phyloP scores from a whole-genome alignment of 106 monocot genomes.

The Allium cepa region DNA sequence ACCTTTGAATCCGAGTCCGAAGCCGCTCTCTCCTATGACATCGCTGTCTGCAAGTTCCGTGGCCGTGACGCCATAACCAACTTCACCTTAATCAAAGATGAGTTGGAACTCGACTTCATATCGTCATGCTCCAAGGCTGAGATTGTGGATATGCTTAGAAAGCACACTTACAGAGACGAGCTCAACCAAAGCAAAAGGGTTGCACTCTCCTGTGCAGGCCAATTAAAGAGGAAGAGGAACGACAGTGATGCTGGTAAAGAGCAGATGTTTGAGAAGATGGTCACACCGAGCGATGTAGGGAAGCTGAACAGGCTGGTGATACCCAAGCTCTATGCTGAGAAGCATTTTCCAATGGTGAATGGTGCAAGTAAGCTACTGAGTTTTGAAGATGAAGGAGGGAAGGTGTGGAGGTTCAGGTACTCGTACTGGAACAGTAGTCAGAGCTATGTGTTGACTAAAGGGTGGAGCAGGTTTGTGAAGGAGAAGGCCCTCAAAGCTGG shows the following conservation, averaged over 20 bases:
- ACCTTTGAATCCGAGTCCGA: conserved; percentile 50
- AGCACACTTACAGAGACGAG: conserved; percentile 68
- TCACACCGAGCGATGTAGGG: conserved; percentile 90
- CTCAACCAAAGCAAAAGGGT: conserved; percentile 30
- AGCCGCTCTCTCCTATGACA: conserved; percentile 56
- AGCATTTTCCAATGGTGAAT: conserved; percentile 52
- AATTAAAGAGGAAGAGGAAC: neutral
- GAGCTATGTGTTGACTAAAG: conserved; percentile 91
- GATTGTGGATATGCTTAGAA: conserved; percentile 71
- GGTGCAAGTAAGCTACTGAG: conserved; percentile 32
- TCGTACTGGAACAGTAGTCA: conserved; percentile 97
- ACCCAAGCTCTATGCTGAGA: conserved; percentile 92
- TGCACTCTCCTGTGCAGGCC: neutral
- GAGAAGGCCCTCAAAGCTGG: conserved; percentile 66
- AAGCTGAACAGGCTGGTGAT: conserved; percentile 90
- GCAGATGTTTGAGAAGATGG: conserved; percentile 64
- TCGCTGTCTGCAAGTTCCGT: conserved; percentile 54
- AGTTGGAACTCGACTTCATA: conserved; percentile 20
- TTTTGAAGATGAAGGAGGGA: conserved; percentile 63
- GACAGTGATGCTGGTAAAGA: conserved; percentile 8
- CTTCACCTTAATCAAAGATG: conserved; percentile 27
- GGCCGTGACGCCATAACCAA: conserved; percentile 63
- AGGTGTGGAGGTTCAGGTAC: conserved; percentile 78
- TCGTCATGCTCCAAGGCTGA: conserved; percentile 44
- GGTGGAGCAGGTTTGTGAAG: conserved; percentile 91